A percentile compares a stretch with the other conserved stretches of the same genome.
These are phyloP conservation scores for Scheffersomyces stipitis DNA, from an alignment of 805 yeast genomes.

Conservation along the genomic window DNA sequence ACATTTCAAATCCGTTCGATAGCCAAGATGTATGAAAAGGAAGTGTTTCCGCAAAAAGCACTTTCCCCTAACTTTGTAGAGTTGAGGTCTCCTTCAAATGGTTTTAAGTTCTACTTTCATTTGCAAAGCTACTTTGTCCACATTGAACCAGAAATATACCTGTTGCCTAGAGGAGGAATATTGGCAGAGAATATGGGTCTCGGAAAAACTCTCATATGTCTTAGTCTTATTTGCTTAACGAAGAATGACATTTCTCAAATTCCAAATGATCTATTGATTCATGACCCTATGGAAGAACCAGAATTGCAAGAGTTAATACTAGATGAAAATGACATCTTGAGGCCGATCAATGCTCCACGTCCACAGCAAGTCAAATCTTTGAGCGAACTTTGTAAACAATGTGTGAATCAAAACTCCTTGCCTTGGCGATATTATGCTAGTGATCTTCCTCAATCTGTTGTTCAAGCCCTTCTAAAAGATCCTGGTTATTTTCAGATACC, in stretches of 20 bases:
- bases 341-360: background rate
- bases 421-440: constrained; percentile 55
- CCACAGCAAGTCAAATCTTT: background rate
- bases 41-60: constrained; percentile 31
- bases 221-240: constrained; percentile 56
- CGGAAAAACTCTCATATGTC: constrained; percentile 62
- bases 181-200: constrained; percentile 70
- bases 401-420: constrained; percentile 47
- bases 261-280: constrained; percentile 33
- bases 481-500: constrained; percentile 49
- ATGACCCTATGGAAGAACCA: constrained; percentile 10
- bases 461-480: constrained; percentile 26
- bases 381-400: constrained; percentile 40
- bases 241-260: constrained; percentile 49
- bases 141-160: constrained; percentile 40
- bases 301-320: constrained; percentile 1
- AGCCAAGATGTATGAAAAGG: constrained; percentile 58
- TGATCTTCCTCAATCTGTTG: constrained; percentile 46
- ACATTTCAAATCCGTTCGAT: constrained; percentile 62
- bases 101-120: constrained; percentile 35
- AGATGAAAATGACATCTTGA: background rate
- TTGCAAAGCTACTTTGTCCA: constrained; percentile 26
- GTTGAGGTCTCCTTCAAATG: constrained; percentile 17
- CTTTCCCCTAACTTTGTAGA: constrained; percentile 36
- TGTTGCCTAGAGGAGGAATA: constrained; percentile 59